A percentile compares a stretch with the other conserved stretches of the same genome.
Evolutionary conservation across 805 yeast species (phyloP).

Genomic region (Sugiyamaella chiloensis): DNA sequence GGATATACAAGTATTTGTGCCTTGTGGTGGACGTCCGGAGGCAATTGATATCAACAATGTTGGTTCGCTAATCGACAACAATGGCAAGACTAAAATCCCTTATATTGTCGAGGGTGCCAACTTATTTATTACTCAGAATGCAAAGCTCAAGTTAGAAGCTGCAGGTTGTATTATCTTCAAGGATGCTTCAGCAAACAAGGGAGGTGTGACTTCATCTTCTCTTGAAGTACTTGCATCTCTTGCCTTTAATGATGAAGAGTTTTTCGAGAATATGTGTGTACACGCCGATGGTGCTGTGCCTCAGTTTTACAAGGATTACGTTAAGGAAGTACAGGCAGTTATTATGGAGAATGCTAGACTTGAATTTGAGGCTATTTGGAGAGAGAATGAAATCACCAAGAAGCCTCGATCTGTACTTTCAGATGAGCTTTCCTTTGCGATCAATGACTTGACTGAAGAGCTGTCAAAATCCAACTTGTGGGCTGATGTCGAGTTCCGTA

Average conservation of each 20-base stretch:
- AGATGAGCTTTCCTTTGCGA: conserved; percentile 78
- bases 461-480: conserved; percentile 77
- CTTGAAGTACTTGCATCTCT: conserved; percentile 92
- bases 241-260: conserved; percentile 81
- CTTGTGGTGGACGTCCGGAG: conserved; percentile 99
- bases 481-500: conserved; percentile 76
- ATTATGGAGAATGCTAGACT: conserved; percentile 73
- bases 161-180: conserved; percentile 87
- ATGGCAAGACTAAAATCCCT: conserved; percentile 75
- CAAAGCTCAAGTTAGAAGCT: conserved; percentile 78
- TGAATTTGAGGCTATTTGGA: conserved; percentile 88
- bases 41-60: conserved; percentile 89
- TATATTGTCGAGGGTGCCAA: conserved; percentile 97
- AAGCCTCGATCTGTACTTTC: conserved; percentile 61
- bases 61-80: conserved; percentile 64
- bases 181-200: conserved; percentile 96
- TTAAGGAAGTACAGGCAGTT: conserved; percentile 72
- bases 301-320: conserved; percentile 76
- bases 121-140: conserved; percentile 89
- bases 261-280: conserved; percentile 75
- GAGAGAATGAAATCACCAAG: conserved; percentile 61
- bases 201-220: conserved; percentile 97
- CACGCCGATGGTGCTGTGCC: conserved; percentile 53
- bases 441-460: conserved; percentile 82
- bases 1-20: conserved; percentile 81